These are phyloP conservation scores for Trypanosoma scelopori DNA, from an alignment of 208 protist genomes.

Conservation along the genomic window DNA sequence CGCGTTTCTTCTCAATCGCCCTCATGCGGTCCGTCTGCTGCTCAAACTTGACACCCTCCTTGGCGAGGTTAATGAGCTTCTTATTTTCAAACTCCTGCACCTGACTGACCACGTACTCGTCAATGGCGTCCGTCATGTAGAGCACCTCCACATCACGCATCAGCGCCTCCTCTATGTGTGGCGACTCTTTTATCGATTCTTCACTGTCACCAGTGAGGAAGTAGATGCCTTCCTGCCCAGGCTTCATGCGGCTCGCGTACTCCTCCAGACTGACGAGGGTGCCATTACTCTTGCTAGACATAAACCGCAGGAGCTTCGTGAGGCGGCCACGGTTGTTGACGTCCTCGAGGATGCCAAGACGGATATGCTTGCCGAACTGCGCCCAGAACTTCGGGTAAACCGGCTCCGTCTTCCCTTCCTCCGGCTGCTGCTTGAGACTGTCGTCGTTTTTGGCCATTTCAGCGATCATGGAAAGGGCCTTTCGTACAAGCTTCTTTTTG, in stretches of 20 bases:
- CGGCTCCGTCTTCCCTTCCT: constrained; percentile 47
- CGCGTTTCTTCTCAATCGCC: constrained; percentile 89
- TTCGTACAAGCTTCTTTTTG: constrained; percentile 97
- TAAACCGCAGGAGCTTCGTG: constrained; percentile 97
- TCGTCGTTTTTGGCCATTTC: constrained; percentile 90
- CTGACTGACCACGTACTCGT: constrained; percentile 97
- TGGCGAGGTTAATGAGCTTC: constrained; percentile 96
- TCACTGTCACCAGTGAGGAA: constrained; percentile 88
- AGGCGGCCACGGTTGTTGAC: constrained; percentile 94
- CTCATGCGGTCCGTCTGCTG: constrained; percentile 90
- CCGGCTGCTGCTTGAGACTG: constrained; percentile 31
- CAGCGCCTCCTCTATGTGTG: constrained; percentile 83
- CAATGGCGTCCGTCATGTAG: constrained; percentile 97
- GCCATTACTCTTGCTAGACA: constrained; percentile 70
- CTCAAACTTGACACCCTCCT: constrained; percentile 95
- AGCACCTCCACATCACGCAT: constrained; percentile 90
- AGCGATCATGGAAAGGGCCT: constrained; percentile 92
- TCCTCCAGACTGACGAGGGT: constrained; percentile 83
- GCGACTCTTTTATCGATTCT: constrained; percentile 77
- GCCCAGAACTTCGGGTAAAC: constrained; percentile 94
- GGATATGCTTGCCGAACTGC: constrained; percentile 96
- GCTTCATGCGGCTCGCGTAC: constrained; percentile 95
- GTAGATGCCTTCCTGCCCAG: constrained; percentile 94
- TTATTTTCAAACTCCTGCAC: constrained; percentile 95
- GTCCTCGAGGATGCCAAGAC: constrained; percentile 98